Conservation (phyloP, 169 alveolate genomes). For the Cryptosporidium parvum region DNA sequence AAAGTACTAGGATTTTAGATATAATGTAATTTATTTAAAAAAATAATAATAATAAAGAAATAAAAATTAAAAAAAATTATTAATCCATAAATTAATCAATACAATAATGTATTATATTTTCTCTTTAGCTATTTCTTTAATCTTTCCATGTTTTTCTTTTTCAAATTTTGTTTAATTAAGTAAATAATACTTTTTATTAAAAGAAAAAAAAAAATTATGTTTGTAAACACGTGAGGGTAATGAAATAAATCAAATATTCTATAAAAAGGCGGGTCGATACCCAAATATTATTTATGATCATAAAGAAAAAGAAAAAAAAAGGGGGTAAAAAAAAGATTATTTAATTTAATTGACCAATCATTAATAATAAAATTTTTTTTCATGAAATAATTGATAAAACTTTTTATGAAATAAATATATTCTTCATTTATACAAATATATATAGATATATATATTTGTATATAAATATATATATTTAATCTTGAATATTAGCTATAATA, state of each 20-base stretch:
- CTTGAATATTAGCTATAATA: not conserved
- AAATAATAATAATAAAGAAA: too few relatives aligned
- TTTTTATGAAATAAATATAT: too few relatives aligned
- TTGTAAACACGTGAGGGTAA: not conserved
- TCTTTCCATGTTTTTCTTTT: not conserved
- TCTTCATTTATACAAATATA: too few relatives aligned
- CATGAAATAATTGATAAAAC: not conserved
- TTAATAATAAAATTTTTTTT: not conserved
- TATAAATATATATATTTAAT: too few relatives aligned
- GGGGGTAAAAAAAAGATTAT: not conserved
- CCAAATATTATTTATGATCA: not conserved
- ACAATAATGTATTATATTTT: not conserved
- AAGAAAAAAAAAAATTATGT: not conserved
- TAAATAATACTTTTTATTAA: not conserved
- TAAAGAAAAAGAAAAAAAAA: not conserved
- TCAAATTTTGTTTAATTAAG: not conserved
- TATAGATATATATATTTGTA: too few relatives aligned
- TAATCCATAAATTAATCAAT: not conserved
- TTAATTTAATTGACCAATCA: not conserved
- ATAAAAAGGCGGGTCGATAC: constrained; percentile 11
- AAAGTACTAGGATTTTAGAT: not conserved
- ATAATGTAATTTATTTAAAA: too few relatives aligned
- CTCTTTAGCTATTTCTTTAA: not conserved
- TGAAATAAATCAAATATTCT: not conserved
- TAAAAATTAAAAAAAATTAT: not conserved